Base-by-base conservation (phyloP, 108 stramenopile species). In the Seminavis robusta region DNA sequence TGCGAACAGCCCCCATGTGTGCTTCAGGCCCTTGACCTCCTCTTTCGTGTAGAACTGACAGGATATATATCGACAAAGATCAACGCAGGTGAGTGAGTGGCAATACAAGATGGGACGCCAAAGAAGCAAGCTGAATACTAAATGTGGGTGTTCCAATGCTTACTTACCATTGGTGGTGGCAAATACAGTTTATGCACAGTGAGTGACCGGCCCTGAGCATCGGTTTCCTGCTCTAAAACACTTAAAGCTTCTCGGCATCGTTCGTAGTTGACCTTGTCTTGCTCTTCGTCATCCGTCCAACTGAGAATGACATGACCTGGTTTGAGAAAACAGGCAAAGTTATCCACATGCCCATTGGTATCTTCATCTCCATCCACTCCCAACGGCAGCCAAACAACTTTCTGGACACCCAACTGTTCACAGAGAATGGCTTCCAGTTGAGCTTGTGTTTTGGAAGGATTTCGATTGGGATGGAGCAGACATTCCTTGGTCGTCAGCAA, bases 291-390 rank as follows among this genome's bases (percentile, higher is more conserved):
- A 28, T 80, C 81, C 13, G 79, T 71, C 85, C 78, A 80, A 13
- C 65, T 63, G 52, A 87, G 25, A n/a, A 76, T 47, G n/a, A 88
- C 79, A 43, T 87, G 66, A 3, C 79, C 80, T 30, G 89, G 86
- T 23, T 58, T 23, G 28, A 57, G 39, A 67, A 91, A 91, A 42
- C 77, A 78, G 3, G 73, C 73, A 45, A 87, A 69, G 45, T 88
- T 91, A 45, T 91, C 89, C 3, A 85, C 63, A 63, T 88, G 89
- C 0, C 89, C 89, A 59, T 91, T 80, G 25, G 86, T 90, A 48
- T 90, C 89, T 24, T 68, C 61, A 46, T 90, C 89, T 3, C 40
- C 61, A 47, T 43, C 59, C 21, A 85, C 29, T 16, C 89, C 89
- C 23, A 64, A 2, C 7, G 74, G 74, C 4, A 90, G 63, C 89